These are phyloP conservation scores for Aphanomyces cochlioides DNA, from an alignment of 352 stramenopile genomes.

Conservation along the genomic window DNA sequence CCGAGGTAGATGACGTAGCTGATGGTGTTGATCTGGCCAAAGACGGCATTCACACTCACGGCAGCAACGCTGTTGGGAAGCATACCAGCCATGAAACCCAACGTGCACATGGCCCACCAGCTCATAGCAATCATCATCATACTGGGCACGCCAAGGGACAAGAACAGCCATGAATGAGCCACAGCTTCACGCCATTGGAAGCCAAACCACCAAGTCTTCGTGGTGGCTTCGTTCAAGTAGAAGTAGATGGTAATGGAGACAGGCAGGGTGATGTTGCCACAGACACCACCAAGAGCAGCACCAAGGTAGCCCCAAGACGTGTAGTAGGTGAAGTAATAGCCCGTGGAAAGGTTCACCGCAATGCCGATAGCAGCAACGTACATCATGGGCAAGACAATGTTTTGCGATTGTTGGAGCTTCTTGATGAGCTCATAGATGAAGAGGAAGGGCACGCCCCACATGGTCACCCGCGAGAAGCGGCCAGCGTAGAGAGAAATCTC, in stretches of 20 bases:
- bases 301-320: slow-evolving; percentile 72
- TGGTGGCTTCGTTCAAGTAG: slow-evolving; percentile 45
- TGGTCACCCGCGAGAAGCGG: slow-evolving; percentile 55
- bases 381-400: slow-evolving; percentile 82
- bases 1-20: slow-evolving; percentile 77
- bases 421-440: slow-evolving; percentile 84
- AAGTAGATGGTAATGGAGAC: slow-evolving; percentile 65
- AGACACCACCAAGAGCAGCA: slow-evolving; percentile 63
- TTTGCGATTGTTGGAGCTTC: slow-evolving; percentile 83
- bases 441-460: slow-evolving; percentile 75
- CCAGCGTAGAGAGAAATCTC: slow-evolving; percentile 64
- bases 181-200: slow-evolving; percentile 53
- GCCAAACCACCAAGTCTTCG: slow-evolving; percentile 56
- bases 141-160: slow-evolving; percentile 54
- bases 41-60: slow-evolving; percentile 64
- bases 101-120: slow-evolving; percentile 72
- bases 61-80: slow-evolving; percentile 54
- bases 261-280: slow-evolving; percentile 57
- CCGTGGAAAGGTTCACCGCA: slow-evolving; percentile 63
- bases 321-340: slow-evolving; percentile 81
- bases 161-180: slow-evolving; percentile 50
- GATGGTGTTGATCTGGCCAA: slow-evolving; percentile 63
- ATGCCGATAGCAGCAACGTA: slow-evolving; percentile 68
- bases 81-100: slow-evolving; percentile 64
- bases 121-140: slow-evolving; percentile 66